Base-by-base conservation (phyloP, 305 asterid genomes). In the Salvia sclarea region DNA sequence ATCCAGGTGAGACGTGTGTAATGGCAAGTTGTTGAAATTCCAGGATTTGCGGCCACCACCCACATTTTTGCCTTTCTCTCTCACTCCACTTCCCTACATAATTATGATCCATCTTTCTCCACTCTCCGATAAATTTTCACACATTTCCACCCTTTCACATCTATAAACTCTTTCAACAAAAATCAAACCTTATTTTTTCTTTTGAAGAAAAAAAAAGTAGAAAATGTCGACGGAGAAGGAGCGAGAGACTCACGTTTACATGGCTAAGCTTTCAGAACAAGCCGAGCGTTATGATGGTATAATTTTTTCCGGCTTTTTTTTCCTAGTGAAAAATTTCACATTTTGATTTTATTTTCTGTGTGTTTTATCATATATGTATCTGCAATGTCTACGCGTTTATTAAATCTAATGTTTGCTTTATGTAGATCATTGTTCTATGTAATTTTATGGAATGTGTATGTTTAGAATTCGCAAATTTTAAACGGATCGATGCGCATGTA, bases 251-350 rank as follows among this genome's bases (percentile, higher is more conserved):
- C 78, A 81, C 58, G 85, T 76, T 8, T 81, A 78, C 81, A 73
- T 58, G 81, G 85, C 85, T 3, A 81, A 78, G 81, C 82, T 81
- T 54, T 37, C 85, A 1, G 85, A 81, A 61, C 85, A 81, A 73
- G 85, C 85, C 41, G 85, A 81, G 72, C 85, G 85, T 45, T 81
- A 81, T 12, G 85, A 81, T 24, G 85, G 85, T 81, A 81, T 57
- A 2, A 13, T 54, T 16, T 10, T 2, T 49, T 49, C 8, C 21
- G 5, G 6, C 2, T 22, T 52, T 1, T 0, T 22, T 9, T 4
- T 2, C 3, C 5, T 6, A 7, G 53, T 24, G 14, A 24, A 14
- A 25, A 2, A 2, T 30, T 57, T 28, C 10, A 47, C 25, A 7
- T 6, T 47, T 17, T n/a, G 6, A 44, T 43, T 7, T 33, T 35